Conservation (phyloP, 2,329 filamentous ascomycete species). For the Pleoardoris graminearum region DNA sequence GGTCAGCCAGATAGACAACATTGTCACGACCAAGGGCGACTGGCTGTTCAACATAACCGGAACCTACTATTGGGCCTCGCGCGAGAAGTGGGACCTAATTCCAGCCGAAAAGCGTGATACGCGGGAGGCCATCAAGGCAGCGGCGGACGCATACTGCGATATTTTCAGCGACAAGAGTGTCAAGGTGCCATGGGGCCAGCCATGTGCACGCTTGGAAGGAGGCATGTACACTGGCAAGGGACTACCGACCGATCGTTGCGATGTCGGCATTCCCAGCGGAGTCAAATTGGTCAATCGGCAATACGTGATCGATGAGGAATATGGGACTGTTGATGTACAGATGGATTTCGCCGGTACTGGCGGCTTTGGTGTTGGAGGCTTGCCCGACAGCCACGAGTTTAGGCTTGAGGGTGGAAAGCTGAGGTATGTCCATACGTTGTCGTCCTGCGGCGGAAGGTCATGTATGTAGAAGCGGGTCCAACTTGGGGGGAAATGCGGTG, state of each 20-base stretch:
- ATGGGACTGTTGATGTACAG: conserved; percentile 35
- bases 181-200: conserved; percentile 32
- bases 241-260: conserved; percentile 25
- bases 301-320: conserved; percentile 38
- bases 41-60: conserved; percentile 39
- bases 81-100: conserved; percentile 30
- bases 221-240: conserved; percentile 35
- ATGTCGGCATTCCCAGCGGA: conserved; percentile 35
- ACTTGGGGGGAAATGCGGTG: too few relatives aligned
- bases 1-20: conserved; percentile 28
- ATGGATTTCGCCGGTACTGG: conserved; percentile 35
- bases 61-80: conserved; percentile 30
- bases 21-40: conserved; percentile 34
- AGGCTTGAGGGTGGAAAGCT: conserved; percentile 34
- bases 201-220: conserved; percentile 35
- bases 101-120: conserved; percentile 22
- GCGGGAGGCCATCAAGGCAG: conserved; percentile 29
- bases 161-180: conserved; percentile 31
- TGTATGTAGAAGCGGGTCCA: too few relatives aligned
- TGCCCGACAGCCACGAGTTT: conserved; percentile 42
- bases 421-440: conserved; percentile 25
- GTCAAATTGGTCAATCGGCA: conserved; percentile 32
- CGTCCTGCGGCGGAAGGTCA: too few relatives aligned
- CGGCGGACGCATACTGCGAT: conserved; percentile 35
- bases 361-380: too few relatives aligned